Percentiles rank a stretch among this genome's conserved stretches.
Evolutionary conservation across 2,329 filamentous ascomycete species (phyloP).

Genomic region (Monosporascus sp.): DNA sequence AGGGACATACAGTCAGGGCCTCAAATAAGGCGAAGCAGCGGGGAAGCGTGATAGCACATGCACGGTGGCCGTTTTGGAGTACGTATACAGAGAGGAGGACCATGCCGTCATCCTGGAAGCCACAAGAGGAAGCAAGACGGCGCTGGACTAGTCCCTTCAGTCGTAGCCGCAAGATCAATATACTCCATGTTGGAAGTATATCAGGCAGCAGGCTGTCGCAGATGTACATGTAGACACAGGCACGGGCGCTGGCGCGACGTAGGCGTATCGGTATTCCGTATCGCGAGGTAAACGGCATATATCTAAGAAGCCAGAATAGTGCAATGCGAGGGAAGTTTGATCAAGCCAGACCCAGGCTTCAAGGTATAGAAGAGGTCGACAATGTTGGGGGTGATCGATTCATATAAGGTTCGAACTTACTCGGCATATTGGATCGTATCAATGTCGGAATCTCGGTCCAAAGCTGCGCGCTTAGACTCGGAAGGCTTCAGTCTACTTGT

Average conservation of each 20-base stretch:
- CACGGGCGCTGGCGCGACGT: neutral
- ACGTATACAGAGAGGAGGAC: too few relatives aligned
- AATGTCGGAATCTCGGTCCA: too few relatives aligned
- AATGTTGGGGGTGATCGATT: neutral
- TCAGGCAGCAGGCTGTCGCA: neutral
- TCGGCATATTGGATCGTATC: constrained; percentile 17
- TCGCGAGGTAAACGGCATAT: neutral
- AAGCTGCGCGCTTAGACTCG: too few relatives aligned
- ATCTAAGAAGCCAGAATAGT: neutral
- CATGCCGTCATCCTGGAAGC: too few relatives aligned
- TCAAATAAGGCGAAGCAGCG: neutral
- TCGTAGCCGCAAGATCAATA: too few relatives aligned
- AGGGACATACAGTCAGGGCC: neutral
- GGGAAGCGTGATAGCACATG: too few relatives aligned
- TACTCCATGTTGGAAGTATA: too few relatives aligned
- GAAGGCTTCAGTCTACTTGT: too few relatives aligned
- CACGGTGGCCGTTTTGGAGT: too few relatives aligned
- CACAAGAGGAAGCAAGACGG: too few relatives aligned
- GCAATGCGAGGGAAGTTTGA: neutral
- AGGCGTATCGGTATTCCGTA: neutral
- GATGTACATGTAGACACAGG: neutral
- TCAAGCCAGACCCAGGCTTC: neutral
- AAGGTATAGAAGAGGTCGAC: neutral
- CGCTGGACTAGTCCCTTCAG: too few relatives aligned
- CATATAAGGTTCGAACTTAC: constrained; percentile 13